These are phyloP conservation scores for Magnaporthiopsis incrustans DNA, from an alignment of 2,329 filamentous ascomycete genomes.

Conservation along the genomic window DNA sequence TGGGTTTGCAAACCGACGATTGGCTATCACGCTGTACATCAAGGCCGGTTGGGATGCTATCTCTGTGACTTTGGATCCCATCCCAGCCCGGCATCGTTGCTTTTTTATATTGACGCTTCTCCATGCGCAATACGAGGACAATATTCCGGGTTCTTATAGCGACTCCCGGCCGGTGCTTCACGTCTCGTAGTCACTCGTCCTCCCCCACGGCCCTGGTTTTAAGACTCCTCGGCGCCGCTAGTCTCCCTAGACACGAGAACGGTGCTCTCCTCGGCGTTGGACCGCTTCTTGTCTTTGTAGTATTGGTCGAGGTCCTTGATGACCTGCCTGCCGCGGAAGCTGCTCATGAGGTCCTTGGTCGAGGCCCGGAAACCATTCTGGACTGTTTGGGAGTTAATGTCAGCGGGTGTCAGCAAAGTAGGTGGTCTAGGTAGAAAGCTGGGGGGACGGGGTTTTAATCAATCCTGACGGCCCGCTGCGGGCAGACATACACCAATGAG, in stretches of 20 bases:
- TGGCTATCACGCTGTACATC: no score
- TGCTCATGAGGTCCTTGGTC: conserved; percentile 7
- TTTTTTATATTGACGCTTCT: no score
- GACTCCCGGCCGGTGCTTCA: no score
- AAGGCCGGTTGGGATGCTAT: no score
- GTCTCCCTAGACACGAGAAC: conserved; percentile 4
- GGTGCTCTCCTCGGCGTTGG: conserved; percentile 6
- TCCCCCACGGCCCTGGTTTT: not conserved
- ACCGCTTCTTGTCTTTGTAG: conserved; percentile 6
- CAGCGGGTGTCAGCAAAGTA: not conserved
- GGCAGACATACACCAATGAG: conserved; percentile 21
- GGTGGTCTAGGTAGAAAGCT: no score
- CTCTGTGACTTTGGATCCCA: no score
- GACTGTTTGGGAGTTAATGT: not conserved
- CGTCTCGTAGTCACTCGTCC: not conserved
- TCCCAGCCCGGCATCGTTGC: no score
- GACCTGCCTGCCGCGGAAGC: conserved; percentile 9
- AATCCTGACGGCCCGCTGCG: no score
- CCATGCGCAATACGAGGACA: no score
- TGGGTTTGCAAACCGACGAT: no score
- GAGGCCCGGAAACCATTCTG: conserved; percentile 5
- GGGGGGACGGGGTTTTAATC: no score
- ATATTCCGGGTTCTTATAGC: no score
- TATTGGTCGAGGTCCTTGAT: conserved; percentile 9
- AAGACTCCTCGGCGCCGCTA: not conserved